Base-by-base conservation (phyloP, 2,329 filamentous ascomycete species). In the Alternaria angustiovoidea region DNA sequence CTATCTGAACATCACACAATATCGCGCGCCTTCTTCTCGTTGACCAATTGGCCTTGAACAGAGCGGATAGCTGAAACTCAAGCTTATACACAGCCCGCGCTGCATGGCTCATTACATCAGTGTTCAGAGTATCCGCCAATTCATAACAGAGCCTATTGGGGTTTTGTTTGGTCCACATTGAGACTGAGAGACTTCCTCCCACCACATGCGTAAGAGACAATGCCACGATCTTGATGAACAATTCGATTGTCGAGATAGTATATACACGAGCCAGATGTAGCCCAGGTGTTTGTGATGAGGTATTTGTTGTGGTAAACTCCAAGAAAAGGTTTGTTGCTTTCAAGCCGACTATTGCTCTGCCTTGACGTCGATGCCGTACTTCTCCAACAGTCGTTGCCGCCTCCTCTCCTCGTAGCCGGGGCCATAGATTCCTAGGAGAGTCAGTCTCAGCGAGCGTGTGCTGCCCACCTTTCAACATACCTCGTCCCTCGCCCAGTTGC, bases 381-480 rank as follows among this genome's bases (percentile, higher is more conserved):
- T 92, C 81, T 93, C 89, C 86, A 92, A 89, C 79, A 97, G 86
- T 71, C 92, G 87, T 82, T 93, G 85, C 68, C 88, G 87, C 79
- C 94, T 89, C 79, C 94, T 86, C 84, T 96, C 92, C 70, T 92
- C 90, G 76, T 95, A 97, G 52, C 92, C 92, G 16, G 91, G 89
- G 41, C 87, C 91, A 69, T 89, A 86, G 71, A 97, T 92, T 56
- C 91, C 93, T 97, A 69, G 7, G 54, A 7, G 20, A 28, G 61
- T 75, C 61, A 74, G 67, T 41, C n/a, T 32, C n/a, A 16, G 18
- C 11, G 59, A 9, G 20, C 24, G 30, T 36, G 30, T 36, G 8
- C 16, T 39, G 34, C 18, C 6, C 22, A 9, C 14, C 26, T 8
- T n/a, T 36, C 9, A 24, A 51, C 80, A 74, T 86, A 94, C 92